Evolutionary conservation across 805 yeast species (phyloP), one percentile per base, ranked within the genome.

Genomic region (Kuraishia borneana): DNA sequence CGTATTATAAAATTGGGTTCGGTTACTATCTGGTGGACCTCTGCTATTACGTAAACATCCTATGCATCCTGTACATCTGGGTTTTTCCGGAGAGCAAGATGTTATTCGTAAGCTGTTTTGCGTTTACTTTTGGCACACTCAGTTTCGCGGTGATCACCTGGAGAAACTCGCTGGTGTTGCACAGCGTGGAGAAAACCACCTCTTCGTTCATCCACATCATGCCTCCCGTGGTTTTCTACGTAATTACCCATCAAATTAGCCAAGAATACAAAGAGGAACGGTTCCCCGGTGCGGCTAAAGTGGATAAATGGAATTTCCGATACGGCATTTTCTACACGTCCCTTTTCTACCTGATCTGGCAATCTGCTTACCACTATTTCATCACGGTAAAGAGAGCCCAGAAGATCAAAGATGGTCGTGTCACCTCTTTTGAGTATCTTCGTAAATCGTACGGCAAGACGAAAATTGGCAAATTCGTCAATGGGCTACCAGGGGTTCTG

Each of bases 111-210:
- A 70, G 89, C 2, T 85, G 94, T 43, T 88, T 83, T 56, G 81
- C 95, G 7, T 73, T 89, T 39, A 70, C 92, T 1, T 76, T 81
- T 60, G 98, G 97, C 1, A 84, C 96, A 0, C 58, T 89, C 36
- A 72, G 95, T 5, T 88, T 84, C 70, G 96, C 96, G 0, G 95
- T 89, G 17, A 76, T 89, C 30, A 83, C 96, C 0, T 89, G 97
- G 98, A 68, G 95, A 45, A 89, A 89, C 53, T 87, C 96, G 5
- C 63, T 89, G 36, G 97, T 89, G 6, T 63, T 89, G 32, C 98
- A 89, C 51, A 78, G 89, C 9, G 70, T 89, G 39, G 98, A 89
- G 43, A 89, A 89, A 54, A 84, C 88, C 12, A 92, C 97, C 2
- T 76, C 89, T 16, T 77, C 94, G 2, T 82, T 85, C 47, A 89